Percentiles rank a stretch among this genome's conserved stretches.
phyloP scores from a whole-genome alignment of 345 rosid genomes.

The Luvunga scandens region DNA sequence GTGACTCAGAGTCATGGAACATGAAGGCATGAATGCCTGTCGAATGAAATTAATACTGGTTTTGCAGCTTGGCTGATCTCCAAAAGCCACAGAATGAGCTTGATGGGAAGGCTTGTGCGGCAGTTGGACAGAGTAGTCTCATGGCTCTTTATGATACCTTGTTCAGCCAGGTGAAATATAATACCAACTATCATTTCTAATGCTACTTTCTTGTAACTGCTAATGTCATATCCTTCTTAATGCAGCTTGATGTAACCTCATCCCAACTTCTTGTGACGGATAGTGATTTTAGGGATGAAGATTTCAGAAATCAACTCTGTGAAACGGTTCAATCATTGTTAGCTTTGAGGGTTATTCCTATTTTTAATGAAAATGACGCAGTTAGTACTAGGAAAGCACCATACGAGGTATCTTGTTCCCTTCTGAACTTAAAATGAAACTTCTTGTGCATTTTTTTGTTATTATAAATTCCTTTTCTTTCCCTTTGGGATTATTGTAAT shows the following conservation, averaged over 20 bases:
- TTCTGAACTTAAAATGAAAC: slow-evolving; percentile 1
- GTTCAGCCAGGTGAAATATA: slow-evolving; percentile 44
- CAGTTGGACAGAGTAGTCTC: slow-evolving; percentile 57
- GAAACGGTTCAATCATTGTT: slow-evolving; percentile 48
- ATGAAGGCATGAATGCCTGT: background rate
- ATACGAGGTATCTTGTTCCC: slow-evolving; percentile 38
- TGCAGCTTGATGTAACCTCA: slow-evolving; percentile 65
- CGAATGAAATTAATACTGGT: background rate
- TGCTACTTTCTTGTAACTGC: background rate
- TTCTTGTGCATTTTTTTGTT: background rate
- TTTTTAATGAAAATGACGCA: slow-evolving; percentile 64
- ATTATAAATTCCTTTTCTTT: background rate
- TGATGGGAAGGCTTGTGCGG: slow-evolving; percentile 63
- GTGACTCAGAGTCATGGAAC: background rate
- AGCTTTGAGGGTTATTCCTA: slow-evolving; percentile 46
- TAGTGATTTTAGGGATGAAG: slow-evolving; percentile 47
- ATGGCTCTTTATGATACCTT: slow-evolving; percentile 62
- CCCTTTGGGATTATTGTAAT: background rate
- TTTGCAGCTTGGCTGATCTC: slow-evolving; percentile 55
- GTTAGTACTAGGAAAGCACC: slow-evolving; percentile 62
- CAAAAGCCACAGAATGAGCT: slow-evolving; percentile 51
- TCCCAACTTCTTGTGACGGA: slow-evolving; percentile 62
- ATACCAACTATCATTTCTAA: background rate
- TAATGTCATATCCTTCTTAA: slow-evolving; percentile 6
- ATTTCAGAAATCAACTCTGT: slow-evolving; percentile 47